These are phyloP conservation scores for Balamuthia mandrillaris DNA, from an alignment of 208 protist genomes.

Conservation along the genomic window DNA sequence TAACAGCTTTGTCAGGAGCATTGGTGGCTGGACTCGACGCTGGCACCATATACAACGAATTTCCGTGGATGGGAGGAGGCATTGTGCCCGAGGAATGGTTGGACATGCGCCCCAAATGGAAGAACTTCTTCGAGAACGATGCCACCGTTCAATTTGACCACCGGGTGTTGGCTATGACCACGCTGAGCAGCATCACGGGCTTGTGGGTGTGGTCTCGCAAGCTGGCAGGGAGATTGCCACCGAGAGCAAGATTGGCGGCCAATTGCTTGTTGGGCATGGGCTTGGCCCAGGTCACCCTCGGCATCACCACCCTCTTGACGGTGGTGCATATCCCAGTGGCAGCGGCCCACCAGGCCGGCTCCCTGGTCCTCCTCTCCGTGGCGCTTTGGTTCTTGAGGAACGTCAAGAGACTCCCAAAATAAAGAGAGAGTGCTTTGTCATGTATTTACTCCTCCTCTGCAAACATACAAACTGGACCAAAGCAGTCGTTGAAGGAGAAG, in stretches of 20 bases:
- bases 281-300: constrained; percentile 77
- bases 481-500: no score
- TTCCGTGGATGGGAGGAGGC: constrained; percentile 66
- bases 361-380: constrained; percentile 61
- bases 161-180: constrained; percentile 57
- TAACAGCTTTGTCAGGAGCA: constrained; percentile 58
- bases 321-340: constrained; percentile 84
- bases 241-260: background rate
- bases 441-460: no score
- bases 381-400: constrained; percentile 47
- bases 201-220: constrained; percentile 11
- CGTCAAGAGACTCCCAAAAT: constrained; percentile 20
- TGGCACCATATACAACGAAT: constrained; percentile 70
- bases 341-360: constrained; percentile 67
- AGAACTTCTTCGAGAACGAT: constrained; percentile 67
- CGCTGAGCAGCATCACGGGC: constrained; percentile 19
- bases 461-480: no score
- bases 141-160: constrained; percentile 72
- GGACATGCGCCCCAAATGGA: constrained; percentile 45
- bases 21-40: constrained; percentile 74
- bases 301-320: constrained; percentile 87
- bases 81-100: constrained; percentile 43
- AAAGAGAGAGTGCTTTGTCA: no score
- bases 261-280: constrained; percentile 27
- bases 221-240: background rate